phyloP scores from a whole-genome alignment of 495 filamentous ascomycete genomes.

The Hyphodiscus hymeniophilus region DNA sequence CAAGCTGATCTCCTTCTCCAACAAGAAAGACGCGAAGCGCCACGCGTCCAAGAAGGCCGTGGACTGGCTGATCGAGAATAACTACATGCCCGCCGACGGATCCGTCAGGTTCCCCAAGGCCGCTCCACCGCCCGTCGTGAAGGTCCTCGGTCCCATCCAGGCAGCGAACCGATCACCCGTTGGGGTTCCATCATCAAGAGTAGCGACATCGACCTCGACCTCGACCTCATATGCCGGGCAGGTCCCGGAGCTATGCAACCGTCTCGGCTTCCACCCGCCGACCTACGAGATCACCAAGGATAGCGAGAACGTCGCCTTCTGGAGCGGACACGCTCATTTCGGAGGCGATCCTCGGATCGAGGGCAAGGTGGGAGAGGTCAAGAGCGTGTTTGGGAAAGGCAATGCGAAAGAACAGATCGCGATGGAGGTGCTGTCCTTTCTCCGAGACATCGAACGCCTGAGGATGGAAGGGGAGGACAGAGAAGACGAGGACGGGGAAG shows the following conservation, averaged over 20 bases:
- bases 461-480: neutral
- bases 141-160: neutral
- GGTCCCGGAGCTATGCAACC: slow-evolving; percentile 13
- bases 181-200: neutral
- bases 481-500: neutral
- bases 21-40: slow-evolving; percentile 10
- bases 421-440: slow-evolving; percentile 24
- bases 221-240: slow-evolving; percentile 3
- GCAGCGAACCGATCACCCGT: neutral
- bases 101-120: slow-evolving; percentile 14
- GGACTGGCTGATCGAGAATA: slow-evolving; percentile 14
- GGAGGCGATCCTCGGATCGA: slow-evolving; percentile 22
- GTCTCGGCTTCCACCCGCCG: slow-evolving; percentile 12
- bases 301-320: slow-evolving; percentile 10
- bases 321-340: slow-evolving; percentile 25
- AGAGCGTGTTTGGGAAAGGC: slow-evolving; percentile 37
- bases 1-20: neutral
- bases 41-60: slow-evolving; percentile 8
- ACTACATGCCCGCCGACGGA: slow-evolving; percentile 15
- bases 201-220: neutral
- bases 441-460: slow-evolving; percentile 25
- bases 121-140: neutral
- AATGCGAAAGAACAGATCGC: slow-evolving; percentile 38
- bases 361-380: slow-evolving; percentile 30
- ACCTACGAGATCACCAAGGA: slow-evolving; percentile 9